Base-by-base conservation (phyloP, 2,329 filamentous ascomycete species). In the Hyphodiscus sp. region DNA sequence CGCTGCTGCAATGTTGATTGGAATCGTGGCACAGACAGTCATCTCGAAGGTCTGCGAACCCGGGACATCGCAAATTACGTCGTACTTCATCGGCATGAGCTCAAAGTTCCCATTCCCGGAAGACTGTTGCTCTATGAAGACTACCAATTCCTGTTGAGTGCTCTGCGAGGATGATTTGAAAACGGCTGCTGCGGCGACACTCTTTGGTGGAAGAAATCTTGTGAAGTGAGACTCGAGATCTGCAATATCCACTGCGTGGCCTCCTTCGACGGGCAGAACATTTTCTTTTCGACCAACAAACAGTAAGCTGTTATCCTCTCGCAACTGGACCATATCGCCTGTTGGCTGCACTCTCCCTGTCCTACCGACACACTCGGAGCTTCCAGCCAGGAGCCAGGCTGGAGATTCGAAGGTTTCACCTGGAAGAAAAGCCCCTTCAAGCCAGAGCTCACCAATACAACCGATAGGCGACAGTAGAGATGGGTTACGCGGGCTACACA, bases 401-500 rank as follows among this genome's bases (percentile, higher is more conserved):
- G 69, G 69, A 23, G 65, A 59, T 6, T 68, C 64, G 20, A 65
- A 54, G 11, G 23, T 58, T 47, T 64, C 62, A 5, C 57, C 62
- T 0, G 66, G 54, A 38, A 72, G 55, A 16, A 68, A 59, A 47
- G 64, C 54, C 0, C 71, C 70, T 53, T 76, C 75, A 1, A 77
- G 64, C 66, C 70, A 71, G 1, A 71, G 66, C 56, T 71, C 69
- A 8, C 69, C 69, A 41, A 64, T 55, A 15, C 68, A 70, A 5
- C 72, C 72, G 8, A 76, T 70, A 0, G 74, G 73, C 0, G 69
- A 66, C 18, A 76, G 54, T n/a, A 67, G 53, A 20, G 60, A 62
- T 1, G 67, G 51, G 41, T 73, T 72, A 2, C 62, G 60, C 2
- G 62, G 59, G 43, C 68, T 58, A 20, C 63, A 64, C 0, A 71